Percentiles rank a stretch among this genome's conserved stretches.
Conservation (phyloP, 129 eudicot species). For the Pseudognaphalium luteoalbum region DNA sequence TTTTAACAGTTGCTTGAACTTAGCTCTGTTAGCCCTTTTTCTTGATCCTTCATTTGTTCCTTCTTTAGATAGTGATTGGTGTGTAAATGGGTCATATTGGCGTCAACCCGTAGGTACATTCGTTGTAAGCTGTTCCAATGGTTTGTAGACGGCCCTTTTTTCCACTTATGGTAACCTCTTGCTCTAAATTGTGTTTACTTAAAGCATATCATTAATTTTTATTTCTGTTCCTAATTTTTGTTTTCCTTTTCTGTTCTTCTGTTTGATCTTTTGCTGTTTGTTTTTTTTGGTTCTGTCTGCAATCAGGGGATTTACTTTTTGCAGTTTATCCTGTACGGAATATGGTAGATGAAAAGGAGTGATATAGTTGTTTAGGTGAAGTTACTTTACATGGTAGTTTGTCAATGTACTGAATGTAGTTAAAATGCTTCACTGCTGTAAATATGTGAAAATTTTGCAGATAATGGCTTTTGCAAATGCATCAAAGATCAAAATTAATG, state of each 20-base stretch:
- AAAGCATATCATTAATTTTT: not conserved
- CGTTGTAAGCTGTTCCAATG: constrained; percentile 11
- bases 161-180: not conserved
- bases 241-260: not conserved
- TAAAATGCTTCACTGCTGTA: not conserved
- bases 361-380: not conserved
- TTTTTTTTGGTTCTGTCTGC: constrained; percentile 10
- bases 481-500: not conserved
- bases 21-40: no score
- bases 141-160: not conserved
- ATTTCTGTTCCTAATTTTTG: not conserved
- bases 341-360: no score
- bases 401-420: not conserved
- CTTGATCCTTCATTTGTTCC: no score
- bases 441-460: not conserved
- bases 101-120: constrained; percentile 34
- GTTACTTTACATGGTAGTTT: constrained; percentile 13
- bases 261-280: not conserved
- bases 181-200: not conserved
- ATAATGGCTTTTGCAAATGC: not conserved
- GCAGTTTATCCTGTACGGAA: no score
- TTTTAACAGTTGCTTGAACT: no score
- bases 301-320: not conserved
- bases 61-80: not conserved
- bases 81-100: constrained; percentile 22